These are phyloP conservation scores for Plasmodium yoelii DNA, from an alignment of 169 alveolate species.

Conservation along the genomic window DNA sequence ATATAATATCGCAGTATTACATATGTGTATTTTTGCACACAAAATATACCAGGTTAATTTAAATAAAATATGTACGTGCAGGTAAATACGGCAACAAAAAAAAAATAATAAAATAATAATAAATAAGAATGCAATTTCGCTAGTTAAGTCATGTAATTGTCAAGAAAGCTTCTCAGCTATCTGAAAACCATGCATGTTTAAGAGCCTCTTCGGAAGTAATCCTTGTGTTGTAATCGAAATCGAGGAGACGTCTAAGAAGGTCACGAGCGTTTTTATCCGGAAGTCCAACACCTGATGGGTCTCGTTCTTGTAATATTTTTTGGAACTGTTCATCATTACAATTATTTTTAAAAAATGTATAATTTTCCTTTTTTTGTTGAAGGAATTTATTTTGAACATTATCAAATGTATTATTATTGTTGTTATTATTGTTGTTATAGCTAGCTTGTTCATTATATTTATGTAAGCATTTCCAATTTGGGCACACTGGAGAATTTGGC, in stretches of 20 bases:
- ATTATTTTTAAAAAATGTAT: neutral
- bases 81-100: neutral
- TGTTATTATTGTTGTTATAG: no score
- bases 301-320: constrained; percentile 43
- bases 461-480: constrained; percentile 30
- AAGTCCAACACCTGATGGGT: constrained; percentile 70
- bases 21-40: neutral
- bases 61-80: neutral
- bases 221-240: constrained; percentile 84
- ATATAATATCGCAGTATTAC: no score
- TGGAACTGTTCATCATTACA: constrained; percentile 65
- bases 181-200: constrained; percentile 84
- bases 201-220: constrained; percentile 87
- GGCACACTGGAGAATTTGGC: constrained; percentile 45
- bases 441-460: neutral
- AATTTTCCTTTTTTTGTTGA: neutral
- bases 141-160: no score
- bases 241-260: constrained; percentile 80
- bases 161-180: neutral
- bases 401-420: neutral
- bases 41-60: neutral
- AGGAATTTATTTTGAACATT: neutral
- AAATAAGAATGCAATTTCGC: neutral
- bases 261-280: constrained; percentile 83
- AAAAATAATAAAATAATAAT: neutral